Evolutionary conservation across 495 filamentous ascomycete genomes (phyloP), one percentile per base, ranked within the genome.

Genomic region (Aspergillus homomorphus): DNA sequence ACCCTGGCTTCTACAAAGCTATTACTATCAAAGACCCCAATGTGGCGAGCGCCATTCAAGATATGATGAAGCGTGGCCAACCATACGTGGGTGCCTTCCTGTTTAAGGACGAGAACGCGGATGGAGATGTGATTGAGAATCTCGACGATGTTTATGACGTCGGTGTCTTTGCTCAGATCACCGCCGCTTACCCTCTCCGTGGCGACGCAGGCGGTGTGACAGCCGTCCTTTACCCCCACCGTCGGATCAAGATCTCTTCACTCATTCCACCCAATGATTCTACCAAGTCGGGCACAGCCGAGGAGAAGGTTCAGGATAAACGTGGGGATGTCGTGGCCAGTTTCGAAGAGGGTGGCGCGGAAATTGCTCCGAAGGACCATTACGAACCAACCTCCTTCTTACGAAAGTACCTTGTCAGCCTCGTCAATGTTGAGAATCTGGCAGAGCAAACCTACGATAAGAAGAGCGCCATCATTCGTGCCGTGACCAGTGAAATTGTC

Each of bases 1-100:
- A 97, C 73, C 95, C 95, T 0, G 95, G 95, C 0, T 99, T 96
- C 75, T 99, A 99, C 76, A 99, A 99, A 70, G 92, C 95, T 3
- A 89, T 99, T 58, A 98, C 94, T 4, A 92, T 99, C 53, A 87
- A 88, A 60, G 90, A 99, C 69, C 89, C 86, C 5, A 88, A 91
- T 62, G 95, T 99, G 21, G 85, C 89, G 28, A 80, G 83, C 38
- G 95, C 95, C 15, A 95, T 99, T 58, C 85, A 91, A 61, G 95
- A 99, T 61, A 94, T 96, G 86, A 89, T 98, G 71, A 95, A 93
- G 77, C 84, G 92, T n/a, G 94, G 95, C 9, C 95, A 99, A 71
- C 95, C 93, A 46, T 99, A 99, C 61, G 89, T 99, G 28, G 95
- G 95, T 56, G 92, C 91, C 12, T 99, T 99, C 73, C 69, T 98